Evolutionary conservation across 176 grass and related monocot genomes (phyloP).

Genomic region (Carex myosuroides): DNA sequence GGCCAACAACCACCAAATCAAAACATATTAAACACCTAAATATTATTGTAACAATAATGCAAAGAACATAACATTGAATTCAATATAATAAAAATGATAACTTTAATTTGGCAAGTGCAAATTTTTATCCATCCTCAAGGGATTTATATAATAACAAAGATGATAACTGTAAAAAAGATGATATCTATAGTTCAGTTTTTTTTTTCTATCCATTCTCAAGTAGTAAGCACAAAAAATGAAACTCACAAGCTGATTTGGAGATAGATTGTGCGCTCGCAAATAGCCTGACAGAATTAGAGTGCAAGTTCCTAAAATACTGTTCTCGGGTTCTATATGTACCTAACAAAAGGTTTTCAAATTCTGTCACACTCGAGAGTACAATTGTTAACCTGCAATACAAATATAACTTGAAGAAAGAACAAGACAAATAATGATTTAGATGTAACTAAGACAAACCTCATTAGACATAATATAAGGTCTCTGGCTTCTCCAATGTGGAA

Average conservation of each 20-base stretch:
- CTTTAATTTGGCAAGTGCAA: background rate
- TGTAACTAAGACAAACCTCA: constrained; percentile 37
- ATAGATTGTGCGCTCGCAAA: constrained; percentile 70
- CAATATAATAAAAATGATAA: background rate
- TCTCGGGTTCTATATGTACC: constrained; percentile 37
- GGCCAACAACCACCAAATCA: background rate
- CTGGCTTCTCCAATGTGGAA: constrained; percentile 91
- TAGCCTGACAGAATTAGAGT: constrained; percentile 81
- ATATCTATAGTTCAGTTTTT: background rate
- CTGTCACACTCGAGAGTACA: constrained; percentile 4
- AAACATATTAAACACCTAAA: background rate
- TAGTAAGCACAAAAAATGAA: background rate
- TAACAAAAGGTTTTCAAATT: constrained; percentile 14
- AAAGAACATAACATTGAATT: background rate
- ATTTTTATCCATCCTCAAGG: background rate
- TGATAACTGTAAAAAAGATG: background rate
- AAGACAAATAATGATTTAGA: constrained; percentile 7
- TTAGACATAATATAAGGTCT: constrained; percentile 92
- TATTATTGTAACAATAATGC: background rate
- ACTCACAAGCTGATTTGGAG: constrained; percentile 85
- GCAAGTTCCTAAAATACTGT: constrained; percentile 47
- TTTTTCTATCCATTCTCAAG: background rate
- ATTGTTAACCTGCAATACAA: constrained; percentile 4
- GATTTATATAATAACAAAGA: background rate
- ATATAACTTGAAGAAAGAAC: background rate